Base-by-base conservation (phyloP, 805 yeast species). In the Monosporozyma aquatica region DNA sequence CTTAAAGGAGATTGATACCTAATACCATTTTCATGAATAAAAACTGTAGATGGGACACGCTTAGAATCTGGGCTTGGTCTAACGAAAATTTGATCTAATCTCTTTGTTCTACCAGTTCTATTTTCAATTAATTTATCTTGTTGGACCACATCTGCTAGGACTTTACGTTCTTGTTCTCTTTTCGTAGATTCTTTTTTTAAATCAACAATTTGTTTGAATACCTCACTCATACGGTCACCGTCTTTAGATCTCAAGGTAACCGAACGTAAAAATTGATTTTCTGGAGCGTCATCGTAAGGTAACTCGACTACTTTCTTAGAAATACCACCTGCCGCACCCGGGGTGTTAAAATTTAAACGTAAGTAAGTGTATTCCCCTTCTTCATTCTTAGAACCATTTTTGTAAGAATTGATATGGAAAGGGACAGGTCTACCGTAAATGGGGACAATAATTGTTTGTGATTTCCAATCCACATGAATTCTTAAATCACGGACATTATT, bases 41-140 rank as follows among this genome's bases (percentile, higher is more conserved):
- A 85, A 43, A 90, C 75, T 15, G 80, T 76, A 26, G 97, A 97
- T 11, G 97, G 90, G 23, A 82, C 79, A 64, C 95, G 85, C 61
- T 90, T 90, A n/a, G 96, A 83, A 61, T 90, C 98, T 1, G 97
- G 97, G 38, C 89, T 86, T 30, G 98, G 98, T 61, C 97, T 80
- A 39, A 89, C 82, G 59, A 81, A 87, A 1, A 92, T 89, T 47
- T 82, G 80, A 49, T 90, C 97, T 49, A 92, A 69, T 59, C 90
- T 79, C 65, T 80, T 79, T 28, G 95, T 85, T 54, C 97, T 76
- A 36, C 89, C 83, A 9, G 85, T 83, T 59, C 78, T 80, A 44
- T 82, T 75, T 64, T 89, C 95, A 46, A 87, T 67, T 54, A 90
- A 72, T 52, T 75, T 85, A 42, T 89, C 97, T 67, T 90, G 98